Conservation (phyloP, 305 asterid genomes). For the Solanum chacoense region DNA sequence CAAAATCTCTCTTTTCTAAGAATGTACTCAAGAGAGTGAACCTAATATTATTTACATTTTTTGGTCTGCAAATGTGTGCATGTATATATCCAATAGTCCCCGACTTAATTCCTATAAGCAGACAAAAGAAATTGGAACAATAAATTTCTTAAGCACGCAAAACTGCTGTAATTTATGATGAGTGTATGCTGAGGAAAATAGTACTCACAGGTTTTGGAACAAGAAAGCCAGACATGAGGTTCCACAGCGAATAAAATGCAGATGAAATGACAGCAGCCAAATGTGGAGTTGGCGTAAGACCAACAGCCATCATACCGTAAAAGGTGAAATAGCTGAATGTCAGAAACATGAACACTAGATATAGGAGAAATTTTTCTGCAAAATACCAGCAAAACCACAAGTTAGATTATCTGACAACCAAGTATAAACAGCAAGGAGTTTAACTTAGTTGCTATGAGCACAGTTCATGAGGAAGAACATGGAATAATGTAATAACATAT, state of each 20-base stretch:
- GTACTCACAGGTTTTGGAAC: constrained; percentile 77
- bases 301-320: constrained; percentile 91
- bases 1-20: background rate
- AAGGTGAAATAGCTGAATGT: constrained; percentile 81
- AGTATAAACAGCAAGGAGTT: background rate
- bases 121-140: background rate
- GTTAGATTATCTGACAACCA: background rate
- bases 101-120: background rate
- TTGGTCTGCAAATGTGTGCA: background rate
- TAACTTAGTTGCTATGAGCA: background rate
- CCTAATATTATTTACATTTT: background rate
- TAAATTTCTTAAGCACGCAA: background rate
- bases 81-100: background rate
- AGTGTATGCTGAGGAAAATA: background rate
- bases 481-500: background rate
- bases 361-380: constrained; percentile 32
- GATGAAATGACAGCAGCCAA: constrained; percentile 70
- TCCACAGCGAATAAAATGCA: constrained; percentile 85
- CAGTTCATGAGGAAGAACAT: background rate
- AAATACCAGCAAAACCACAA: background rate
- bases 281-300: constrained; percentile 64
- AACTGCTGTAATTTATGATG: background rate
- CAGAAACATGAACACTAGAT: constrained; percentile 45
- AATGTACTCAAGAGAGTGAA: background rate
- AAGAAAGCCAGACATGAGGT: constrained; percentile 80